phyloP scores from a whole-genome alignment of 2,329 filamentous ascomycete species.

The Xylariaceae sp. region DNA sequence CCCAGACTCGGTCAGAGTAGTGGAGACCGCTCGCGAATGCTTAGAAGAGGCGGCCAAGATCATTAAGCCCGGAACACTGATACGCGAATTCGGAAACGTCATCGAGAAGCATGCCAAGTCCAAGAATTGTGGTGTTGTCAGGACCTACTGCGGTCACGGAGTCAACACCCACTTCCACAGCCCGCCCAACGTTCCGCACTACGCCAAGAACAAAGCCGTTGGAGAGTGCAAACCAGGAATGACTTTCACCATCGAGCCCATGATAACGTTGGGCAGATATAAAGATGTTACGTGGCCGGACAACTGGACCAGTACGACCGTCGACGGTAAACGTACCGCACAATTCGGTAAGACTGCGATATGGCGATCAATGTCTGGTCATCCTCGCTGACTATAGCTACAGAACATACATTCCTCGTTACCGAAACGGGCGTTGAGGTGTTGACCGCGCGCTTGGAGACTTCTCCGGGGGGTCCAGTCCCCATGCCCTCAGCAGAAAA shows the following conservation, averaged over 20 bases:
- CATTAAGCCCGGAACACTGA: constrained; percentile 89
- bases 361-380: not conserved
- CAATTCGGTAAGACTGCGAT: constrained; percentile 72
- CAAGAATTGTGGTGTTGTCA: constrained; percentile 83
- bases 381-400: not conserved
- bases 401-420: constrained; percentile 79
- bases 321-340: constrained; percentile 84
- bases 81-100: constrained; percentile 88
- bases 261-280: constrained; percentile 92
- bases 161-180: constrained; percentile 93
- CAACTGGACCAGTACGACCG: constrained; percentile 95
- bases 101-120: constrained; percentile 95
- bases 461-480: constrained; percentile 74
- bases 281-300: constrained; percentile 96
- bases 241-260: constrained; percentile 99
- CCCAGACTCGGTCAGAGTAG: constrained; percentile 82
- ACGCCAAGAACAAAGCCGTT: constrained; percentile 97
- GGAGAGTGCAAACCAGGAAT: constrained; percentile 92
- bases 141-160: constrained; percentile 94
- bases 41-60: constrained; percentile 86
- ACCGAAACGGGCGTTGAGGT: constrained; percentile 83
- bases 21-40: constrained; percentile 86
- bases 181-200: constrained; percentile 92
- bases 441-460: constrained; percentile 68
- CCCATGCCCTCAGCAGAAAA: constrained; percentile 45